Evolutionary conservation across 768 basidiomycete species (phyloP), one percentile per base, ranked within the genome.

Genomic region (Cystobasidium onofrii): DNA sequence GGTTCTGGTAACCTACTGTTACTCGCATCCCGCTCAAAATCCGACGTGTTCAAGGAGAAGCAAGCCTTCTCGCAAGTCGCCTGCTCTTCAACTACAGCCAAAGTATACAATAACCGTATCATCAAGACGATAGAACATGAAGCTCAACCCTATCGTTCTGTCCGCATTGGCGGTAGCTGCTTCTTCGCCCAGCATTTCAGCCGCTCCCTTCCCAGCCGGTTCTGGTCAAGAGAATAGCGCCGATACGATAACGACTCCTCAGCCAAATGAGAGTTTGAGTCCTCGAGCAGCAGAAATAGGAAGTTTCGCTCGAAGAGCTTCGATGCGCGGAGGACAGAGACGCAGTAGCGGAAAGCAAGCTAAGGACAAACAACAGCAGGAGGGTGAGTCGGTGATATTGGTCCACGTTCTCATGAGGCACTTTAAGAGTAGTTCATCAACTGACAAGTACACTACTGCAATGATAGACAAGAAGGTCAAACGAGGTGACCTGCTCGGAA

Each of bases 161-260:
- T 41, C 39, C n/a, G 64, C 64, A 7, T 39, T 66, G n/a, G 46
- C 64, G 20, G 46, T 66, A 25, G 64, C 64, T 6, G 64, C 64
- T 25, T 39, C 64, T 4, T 43, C 36, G 9, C 64, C 64, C 4
- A 66, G 36, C 44, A 44, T 66, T 44, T n/a, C 33, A 12, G 64
- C 64, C 9, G 64, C 64, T 41, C 64, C 64, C 64, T 66, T 66
- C 64, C 64, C 64, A 43, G 36, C 36, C 20, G 64, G 34, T 36
- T 29, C 62, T 34, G 33, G 33, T 43, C 20, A 36, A 15, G 20
- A 31, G 17, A 46, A 31, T 13, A 39, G 64, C 34, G 25, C 31
- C 44, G 18, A 36, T 17, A 25, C 17, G 7, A 20, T 66, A 17
- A 23, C n/a, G 44, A 66, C 36, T 17, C 64, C 64, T 13, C 36